A percentile compares a stretch with the other conserved stretches of the same genome.
These are phyloP conservation scores for Coemansia sp. DNA, from an alignment of 192 early-diverging fungal species.

Conservation along the genomic window DNA sequence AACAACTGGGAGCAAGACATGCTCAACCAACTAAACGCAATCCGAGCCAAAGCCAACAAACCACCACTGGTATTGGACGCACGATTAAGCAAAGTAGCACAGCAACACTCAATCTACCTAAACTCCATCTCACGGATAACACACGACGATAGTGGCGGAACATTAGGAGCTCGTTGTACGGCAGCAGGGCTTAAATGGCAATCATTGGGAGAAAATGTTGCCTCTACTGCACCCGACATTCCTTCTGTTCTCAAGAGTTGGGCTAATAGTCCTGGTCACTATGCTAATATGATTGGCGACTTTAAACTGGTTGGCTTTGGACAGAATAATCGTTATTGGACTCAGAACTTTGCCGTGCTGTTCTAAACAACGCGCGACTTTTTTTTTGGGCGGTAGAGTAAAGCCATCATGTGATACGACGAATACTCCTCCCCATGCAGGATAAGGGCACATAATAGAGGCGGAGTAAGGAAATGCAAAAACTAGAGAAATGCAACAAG, in stretches of 20 bases:
- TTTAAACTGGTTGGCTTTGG: constrained; percentile 47
- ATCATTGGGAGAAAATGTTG: constrained; percentile 45
- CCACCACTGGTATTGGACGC: constrained; percentile 21
- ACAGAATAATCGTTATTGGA: constrained; percentile 33
- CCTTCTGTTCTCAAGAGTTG: constrained; percentile 21
- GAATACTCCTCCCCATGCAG: neutral
- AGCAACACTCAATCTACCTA: constrained; percentile 45
- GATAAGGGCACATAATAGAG: constrained; percentile 1
- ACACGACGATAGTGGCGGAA: constrained; percentile 27
- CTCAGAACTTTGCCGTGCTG: constrained; percentile 46
- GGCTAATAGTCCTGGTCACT: constrained; percentile 34
- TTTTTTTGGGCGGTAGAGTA: neutral
- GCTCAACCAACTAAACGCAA: constrained; percentile 35
- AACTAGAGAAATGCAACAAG: neutral
- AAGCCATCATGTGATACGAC: neutral
- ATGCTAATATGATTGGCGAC: constrained; percentile 43
- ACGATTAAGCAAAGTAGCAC: constrained; percentile 34
- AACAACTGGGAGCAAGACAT: constrained; percentile 40
- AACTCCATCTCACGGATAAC: constrained; percentile 26
- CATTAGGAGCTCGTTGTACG: constrained; percentile 31
- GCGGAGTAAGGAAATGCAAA: neutral
- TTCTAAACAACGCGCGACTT: neutral
- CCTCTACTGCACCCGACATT: constrained; percentile 32
- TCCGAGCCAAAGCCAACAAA: constrained; percentile 38
- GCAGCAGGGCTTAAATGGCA: constrained; percentile 30